Base-by-base conservation (phyloP, 495 filamentous ascomycete species). In the Trichoderma parareesei region DNA sequence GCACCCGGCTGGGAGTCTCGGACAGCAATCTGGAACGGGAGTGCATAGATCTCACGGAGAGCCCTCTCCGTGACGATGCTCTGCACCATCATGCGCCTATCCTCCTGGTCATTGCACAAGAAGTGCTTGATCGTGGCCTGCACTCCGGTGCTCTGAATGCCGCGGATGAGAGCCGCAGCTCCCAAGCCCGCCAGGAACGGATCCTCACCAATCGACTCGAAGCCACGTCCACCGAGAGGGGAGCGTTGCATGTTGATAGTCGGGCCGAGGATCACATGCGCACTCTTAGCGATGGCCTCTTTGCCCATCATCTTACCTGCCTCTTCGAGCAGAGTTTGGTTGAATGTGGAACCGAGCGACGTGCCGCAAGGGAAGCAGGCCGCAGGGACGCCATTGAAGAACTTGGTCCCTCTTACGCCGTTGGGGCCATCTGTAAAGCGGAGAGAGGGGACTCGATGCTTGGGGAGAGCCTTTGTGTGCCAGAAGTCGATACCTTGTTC, bases 81-180 rank as follows among this genome's bases (percentile, higher is more conserved):
- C 71, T 87, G 78, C 2, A 91, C 86, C 0, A 83, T 85, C 77
- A 88, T 83, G 0, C 90, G 78, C 73, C 85, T 83, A 65, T 89
- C 85, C 69, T 93, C 90, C 70, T 89, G 87, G 69, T 92, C 90
- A 71, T 92, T 93, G 67, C 84, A 87, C n/a, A 89, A 85, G 69
- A 90, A 93, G 71, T 93, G 90, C 79, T 92, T 93, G 60, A 91
- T 76, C 1, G 87, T 89, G 0, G 89, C 87, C 33, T 83, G 84
- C 33, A 92, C 83, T 3, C 88, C 87, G 44, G 84, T 87, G 41
- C 80, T 81, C 71, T 93, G 88, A 46, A 93, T 82, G 11, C 89
- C 88, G 67, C 84, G 85, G 65, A 86, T 83, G 40, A 88, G 77
- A 49, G 85, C 76, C 0, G 87, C 88, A 20, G 90, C 88, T 33